Percentiles rank a stretch among this genome's conserved stretches.
phyloP scores from a whole-genome alignment of 768 basidiomycete genomes.

The Boletellus emodensis region DNA sequence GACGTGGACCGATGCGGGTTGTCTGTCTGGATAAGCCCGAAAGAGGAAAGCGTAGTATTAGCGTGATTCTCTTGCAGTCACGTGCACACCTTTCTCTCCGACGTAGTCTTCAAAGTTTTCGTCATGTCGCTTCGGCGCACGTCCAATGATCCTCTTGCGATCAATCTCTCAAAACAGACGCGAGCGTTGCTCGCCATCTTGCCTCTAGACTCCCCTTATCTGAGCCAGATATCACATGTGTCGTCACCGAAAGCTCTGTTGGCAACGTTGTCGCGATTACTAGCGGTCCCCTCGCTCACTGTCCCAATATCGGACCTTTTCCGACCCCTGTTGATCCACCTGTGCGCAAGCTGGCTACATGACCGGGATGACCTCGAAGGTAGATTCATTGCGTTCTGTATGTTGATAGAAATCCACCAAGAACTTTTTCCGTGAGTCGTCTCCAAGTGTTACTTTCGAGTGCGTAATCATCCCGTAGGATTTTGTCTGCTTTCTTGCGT shows the following conservation, averaged over 20 bases:
- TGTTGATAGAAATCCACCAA: slow-evolving; percentile 62
- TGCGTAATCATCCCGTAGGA: slow-evolving; percentile 33
- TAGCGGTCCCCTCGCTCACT: slow-evolving; percentile 62
- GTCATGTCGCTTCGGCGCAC: slow-evolving; percentile 8
- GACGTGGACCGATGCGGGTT: background rate
- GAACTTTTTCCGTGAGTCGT: slow-evolving; percentile 66
- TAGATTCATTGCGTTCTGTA: slow-evolving; percentile 55
- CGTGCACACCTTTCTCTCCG: slow-evolving; percentile 13
- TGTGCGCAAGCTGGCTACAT: slow-evolving; percentile 82
- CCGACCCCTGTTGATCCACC: slow-evolving; percentile 72
- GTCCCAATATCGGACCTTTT: slow-evolving; percentile 59
- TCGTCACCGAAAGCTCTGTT: slow-evolving; percentile 44
- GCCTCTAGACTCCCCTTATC: slow-evolving; percentile 40
- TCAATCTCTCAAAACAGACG: slow-evolving; percentile 57
- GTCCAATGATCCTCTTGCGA: slow-evolving; percentile 52
- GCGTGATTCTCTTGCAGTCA: slow-evolving; percentile 11
- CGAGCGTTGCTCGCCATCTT: slow-evolving; percentile 42
- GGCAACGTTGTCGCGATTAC: slow-evolving; percentile 51
- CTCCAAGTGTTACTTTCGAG: slow-evolving; percentile 1
- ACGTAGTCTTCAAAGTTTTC: background rate
- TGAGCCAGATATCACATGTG: slow-evolving; percentile 35
- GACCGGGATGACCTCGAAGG: slow-evolving; percentile 44
- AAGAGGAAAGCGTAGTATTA: background rate
- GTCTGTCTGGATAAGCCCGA: background rate
- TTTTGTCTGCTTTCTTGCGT: slow-evolving; percentile 51